These are phyloP conservation scores for Sugiyamaella novakii DNA, from an alignment of 1,139 yeast genomes.

Conservation along the genomic window DNA sequence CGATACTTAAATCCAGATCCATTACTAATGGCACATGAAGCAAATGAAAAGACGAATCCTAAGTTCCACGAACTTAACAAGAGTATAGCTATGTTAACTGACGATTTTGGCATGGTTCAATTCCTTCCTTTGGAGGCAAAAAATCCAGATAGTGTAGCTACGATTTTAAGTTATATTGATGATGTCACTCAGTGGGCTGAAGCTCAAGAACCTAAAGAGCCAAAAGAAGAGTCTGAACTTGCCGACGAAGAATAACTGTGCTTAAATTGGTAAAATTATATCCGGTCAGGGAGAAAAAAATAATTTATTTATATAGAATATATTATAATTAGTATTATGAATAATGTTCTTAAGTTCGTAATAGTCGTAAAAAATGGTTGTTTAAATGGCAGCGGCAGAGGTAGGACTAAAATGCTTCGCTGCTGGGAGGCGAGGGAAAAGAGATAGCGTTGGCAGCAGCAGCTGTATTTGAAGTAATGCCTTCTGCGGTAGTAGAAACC, in stretches of 20 bases:
- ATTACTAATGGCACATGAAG: slow-evolving; percentile 58
- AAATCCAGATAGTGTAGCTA: slow-evolving; percentile 75
- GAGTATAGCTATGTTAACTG: slow-evolving; percentile 77
- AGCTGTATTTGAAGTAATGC: no score
- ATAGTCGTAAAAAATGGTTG: not conserved
- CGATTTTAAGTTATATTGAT: slow-evolving; percentile 88
- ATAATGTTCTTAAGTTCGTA: not conserved
- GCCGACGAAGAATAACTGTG: slow-evolving; percentile 49
- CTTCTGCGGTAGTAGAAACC: not conserved
- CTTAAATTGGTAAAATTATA: no score
- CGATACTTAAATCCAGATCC: slow-evolving; percentile 93
- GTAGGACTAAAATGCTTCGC: no score
- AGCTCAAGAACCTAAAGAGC: slow-evolving; percentile 94
- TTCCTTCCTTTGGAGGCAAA: slow-evolving; percentile 86
- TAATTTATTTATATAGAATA: slow-evolving; percentile 12
- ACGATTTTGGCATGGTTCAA: slow-evolving; percentile 98
- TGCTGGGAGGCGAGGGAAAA: not conserved
- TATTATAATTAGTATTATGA: slow-evolving; percentile 11
- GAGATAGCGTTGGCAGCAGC: no score
- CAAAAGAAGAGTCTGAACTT: slow-evolving; percentile 70
- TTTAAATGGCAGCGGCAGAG: no score
- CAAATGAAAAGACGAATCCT: slow-evolving; percentile 62
- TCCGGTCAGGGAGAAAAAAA: not conserved
- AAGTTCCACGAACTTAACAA: slow-evolving; percentile 72
- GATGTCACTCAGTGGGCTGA: slow-evolving; percentile 99